These are phyloP conservation scores for Triticum dicoccoides DNA, from an alignment of 176 grass and related monocot genomes.

Conservation along the genomic window DNA sequence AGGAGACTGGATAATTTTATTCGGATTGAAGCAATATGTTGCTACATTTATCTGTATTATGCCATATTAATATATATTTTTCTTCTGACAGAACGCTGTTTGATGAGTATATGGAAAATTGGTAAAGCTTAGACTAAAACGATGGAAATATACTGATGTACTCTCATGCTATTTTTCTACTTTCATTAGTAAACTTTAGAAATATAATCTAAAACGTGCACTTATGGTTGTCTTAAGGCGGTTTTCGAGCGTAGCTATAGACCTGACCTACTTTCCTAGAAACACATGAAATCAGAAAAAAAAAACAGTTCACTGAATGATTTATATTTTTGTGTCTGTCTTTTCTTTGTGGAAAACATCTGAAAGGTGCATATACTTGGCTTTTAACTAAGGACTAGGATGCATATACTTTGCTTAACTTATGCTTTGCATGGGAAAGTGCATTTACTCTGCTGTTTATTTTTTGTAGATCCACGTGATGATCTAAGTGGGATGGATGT, in stretches of 20 bases:
- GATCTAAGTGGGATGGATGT: constrained; percentile 93
- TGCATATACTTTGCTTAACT: background rate
- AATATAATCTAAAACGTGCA: background rate
- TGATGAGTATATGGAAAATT: background rate
- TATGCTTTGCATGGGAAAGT: constrained; percentile 9
- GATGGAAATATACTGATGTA: background rate
- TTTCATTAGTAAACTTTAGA: background rate
- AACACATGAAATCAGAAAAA: background rate
- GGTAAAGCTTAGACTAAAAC: background rate
- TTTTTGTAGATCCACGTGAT: constrained; percentile 86
- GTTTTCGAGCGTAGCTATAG: background rate
- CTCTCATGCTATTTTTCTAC: background rate
- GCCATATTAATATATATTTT: background rate
- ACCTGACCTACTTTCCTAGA: background rate
- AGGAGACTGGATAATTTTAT: background rate
- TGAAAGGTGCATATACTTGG: background rate
- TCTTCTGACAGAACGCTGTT: background rate
- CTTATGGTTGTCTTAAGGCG: background rate
- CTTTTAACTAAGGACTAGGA: background rate
- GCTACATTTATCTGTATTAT: background rate
- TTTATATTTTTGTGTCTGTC: background rate
- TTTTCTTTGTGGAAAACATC: background rate
- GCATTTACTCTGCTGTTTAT: constrained; percentile 12
- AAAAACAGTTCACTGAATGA: background rate
- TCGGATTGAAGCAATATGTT: background rate